Percentiles rank a stretch among this genome's conserved stretches.
Evolutionary conservation across 352 stramenopile genomes (phyloP).

Genomic region (Discostella stelligera): DNA sequence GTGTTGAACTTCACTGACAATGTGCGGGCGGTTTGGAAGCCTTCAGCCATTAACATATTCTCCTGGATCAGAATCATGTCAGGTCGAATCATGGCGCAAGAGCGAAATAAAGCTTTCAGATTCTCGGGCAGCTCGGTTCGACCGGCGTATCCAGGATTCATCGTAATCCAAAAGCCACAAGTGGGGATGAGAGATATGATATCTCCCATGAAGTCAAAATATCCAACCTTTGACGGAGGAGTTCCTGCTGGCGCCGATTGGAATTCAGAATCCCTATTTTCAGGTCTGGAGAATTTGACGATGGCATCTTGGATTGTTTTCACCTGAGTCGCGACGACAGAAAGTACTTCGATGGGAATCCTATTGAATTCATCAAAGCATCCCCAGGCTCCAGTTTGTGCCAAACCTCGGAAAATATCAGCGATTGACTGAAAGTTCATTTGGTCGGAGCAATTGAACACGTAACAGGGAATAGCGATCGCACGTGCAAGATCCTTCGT

Average conservation of each 20-base stretch:
- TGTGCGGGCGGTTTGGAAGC: constrained; percentile 91
- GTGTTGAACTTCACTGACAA: constrained; percentile 94
- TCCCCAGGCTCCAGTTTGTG: constrained; percentile 92
- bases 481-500: constrained; percentile 91
- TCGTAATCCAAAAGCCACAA: constrained; percentile 96
- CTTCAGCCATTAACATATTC: constrained; percentile 95
- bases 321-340: constrained; percentile 94
- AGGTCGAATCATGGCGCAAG: constrained; percentile 94
- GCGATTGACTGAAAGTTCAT: constrained; percentile 97
- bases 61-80: constrained; percentile 94
- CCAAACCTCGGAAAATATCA: constrained; percentile 92
- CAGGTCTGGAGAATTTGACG: constrained; percentile 88
- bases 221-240: constrained; percentile 88
- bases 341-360: constrained; percentile 94
- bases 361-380: constrained; percentile 97
- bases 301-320: constrained; percentile 95
- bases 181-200: constrained; percentile 92
- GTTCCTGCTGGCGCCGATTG: constrained; percentile 90
- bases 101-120: constrained; percentile 93
- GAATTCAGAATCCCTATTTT: constrained; percentile 93
- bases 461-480: constrained; percentile 90
- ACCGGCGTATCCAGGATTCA: constrained; percentile 95
- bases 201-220: constrained; percentile 97
- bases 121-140: constrained; percentile 95
- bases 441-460: constrained; percentile 95